Conservation (phyloP, 495 filamentous ascomycete genomes). For the Penicillium waksmanii region DNA sequence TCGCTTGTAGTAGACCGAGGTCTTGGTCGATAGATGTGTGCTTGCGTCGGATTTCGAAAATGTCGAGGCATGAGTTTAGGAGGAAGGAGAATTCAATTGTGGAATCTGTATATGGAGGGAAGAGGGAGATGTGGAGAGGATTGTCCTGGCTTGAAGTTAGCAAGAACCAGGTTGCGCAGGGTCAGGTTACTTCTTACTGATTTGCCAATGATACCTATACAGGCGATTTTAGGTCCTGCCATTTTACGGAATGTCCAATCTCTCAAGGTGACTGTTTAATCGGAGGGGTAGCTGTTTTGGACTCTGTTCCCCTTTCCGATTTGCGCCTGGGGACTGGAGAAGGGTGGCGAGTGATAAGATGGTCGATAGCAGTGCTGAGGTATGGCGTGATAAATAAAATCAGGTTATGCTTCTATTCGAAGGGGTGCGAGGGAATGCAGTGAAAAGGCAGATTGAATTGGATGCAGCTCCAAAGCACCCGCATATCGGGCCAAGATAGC, state of each 20-base stretch:
- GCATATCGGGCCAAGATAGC: neutral
- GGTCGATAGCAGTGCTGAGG: neutral
- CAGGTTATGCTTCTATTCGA: neutral
- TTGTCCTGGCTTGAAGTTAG: slow-evolving; percentile 69
- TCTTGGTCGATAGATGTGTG: slow-evolving; percentile 73
- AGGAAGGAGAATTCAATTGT: slow-evolving; percentile 87
- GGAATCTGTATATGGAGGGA: slow-evolving; percentile 70
- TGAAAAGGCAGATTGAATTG: no score
- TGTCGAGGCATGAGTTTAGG: slow-evolving; percentile 86
- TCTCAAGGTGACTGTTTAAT: neutral
- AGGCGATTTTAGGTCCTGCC: slow-evolving; percentile 66
- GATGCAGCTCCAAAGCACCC: no score
- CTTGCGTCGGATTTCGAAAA: slow-evolving; percentile 82
- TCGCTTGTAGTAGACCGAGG: slow-evolving; percentile 84
- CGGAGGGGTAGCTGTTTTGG: slow-evolving; percentile 3
- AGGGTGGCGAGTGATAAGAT: neutral
- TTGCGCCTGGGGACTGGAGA: neutral
- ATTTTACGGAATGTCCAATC: slow-evolving; percentile 20
- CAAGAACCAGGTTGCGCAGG: neutral
- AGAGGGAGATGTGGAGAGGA: slow-evolving; percentile 89
- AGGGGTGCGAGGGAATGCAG: no score
- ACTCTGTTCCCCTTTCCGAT: neutral
- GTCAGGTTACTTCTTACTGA: slow-evolving; percentile 57
- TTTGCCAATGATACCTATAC: slow-evolving; percentile 90
- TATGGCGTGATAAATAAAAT: neutral